Base-by-base conservation (phyloP, 2,329 filamentous ascomycete genomes). In the Penicillium sp. region DNA sequence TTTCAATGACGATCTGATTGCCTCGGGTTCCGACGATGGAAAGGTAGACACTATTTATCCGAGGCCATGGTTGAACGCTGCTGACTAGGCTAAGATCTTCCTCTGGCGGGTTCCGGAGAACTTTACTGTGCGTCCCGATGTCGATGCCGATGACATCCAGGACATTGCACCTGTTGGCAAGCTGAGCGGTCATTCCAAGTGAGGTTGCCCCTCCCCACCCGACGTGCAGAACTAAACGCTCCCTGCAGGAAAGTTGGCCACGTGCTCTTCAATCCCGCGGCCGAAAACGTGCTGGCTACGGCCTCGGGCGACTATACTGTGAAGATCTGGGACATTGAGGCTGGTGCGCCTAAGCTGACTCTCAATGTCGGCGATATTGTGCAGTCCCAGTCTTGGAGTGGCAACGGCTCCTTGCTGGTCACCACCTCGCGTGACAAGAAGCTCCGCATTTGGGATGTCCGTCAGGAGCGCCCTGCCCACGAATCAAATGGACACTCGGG, bases 361-460 rank as follows among this genome's bases (percentile, higher is more conserved):
- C 82, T 99, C 57, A 92, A 89, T 75, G 88, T 96, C 73, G 85
- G 83, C 59, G 94, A 99, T 66, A 92, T 96, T 61, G 89, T 97
- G 36, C 94, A 97, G 75, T 95, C 90, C 57, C 80, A 97, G 65
- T 95, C 93, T 28, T 99, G 93, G 93, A 96, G 89, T 74, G 90
- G 91, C 59, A 87, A 89, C 63, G 94, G 94, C 54, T 85, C 85
- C 51, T 81, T 94, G 70, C 77, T 99, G 54, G 92, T 89, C 45
- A 97, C 94, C 7, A 97, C 94, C 8, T 96, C 91, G 56, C 85
- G 94, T 67, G 94, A 99, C 83, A 99, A 99, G 86, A 96, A 96
- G 79, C 82, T 99, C 59, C 87, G 94, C 56, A 86, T 97, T 58
- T 99, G 94, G 94, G 94, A 99, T 80, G 90, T 93, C 53, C 87